Evolutionary conservation across 495 filamentous ascomycete species (phyloP), one percentile per base, ranked within the genome.

Genomic region (Aspergillus haitiensis): DNA sequence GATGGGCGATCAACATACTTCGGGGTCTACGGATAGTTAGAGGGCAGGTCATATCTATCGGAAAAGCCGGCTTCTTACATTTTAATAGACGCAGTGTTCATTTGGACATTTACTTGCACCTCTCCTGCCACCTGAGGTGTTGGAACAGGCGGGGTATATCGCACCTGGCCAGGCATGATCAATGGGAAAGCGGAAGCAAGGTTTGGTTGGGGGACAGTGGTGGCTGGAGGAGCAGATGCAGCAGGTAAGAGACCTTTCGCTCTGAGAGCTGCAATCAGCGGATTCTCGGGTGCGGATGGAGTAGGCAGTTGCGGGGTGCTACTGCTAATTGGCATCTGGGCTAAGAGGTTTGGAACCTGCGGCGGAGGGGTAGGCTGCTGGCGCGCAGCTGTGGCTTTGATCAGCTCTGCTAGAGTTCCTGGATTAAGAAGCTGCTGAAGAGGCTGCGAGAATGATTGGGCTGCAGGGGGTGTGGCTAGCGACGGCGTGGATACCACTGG

Each of bases 71-170:
- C 54, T 34, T 27, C 86, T 73, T 84, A 90, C 89, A 86, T 85
- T 77, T 93, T 93, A 21, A 96, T 82, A 51, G 91, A 91, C 10
- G 84, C 80, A 21, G 87, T 81, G 56, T 80, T 88, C 73, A 93
- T 76, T 63, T 86, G 79, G 53, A 92, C 84, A 68, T 86, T 84
- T 65, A 84, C 82, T 47, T 77, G 73, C 39, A 76, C 62, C 35
- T 73, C 69, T 2, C 70, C 60, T 9, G 65, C 39, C 9, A 55
- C 42, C 52, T 72, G 73, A 12, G 73, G 64, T 7, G 67, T 72
- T 12, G 67, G 47, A 15, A 67, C 67, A 8, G 75, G 72, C 1
- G 76, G 72, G 6, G 75, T 76, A 60, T 63, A 69, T 47, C 64
- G 71, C 39, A 72, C 60, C 58, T 77, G 75, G 44, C 74, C 74